phyloP scores from a whole-genome alignment of 495 filamentous ascomycete genomes.

The Penicillium silybi region DNA sequence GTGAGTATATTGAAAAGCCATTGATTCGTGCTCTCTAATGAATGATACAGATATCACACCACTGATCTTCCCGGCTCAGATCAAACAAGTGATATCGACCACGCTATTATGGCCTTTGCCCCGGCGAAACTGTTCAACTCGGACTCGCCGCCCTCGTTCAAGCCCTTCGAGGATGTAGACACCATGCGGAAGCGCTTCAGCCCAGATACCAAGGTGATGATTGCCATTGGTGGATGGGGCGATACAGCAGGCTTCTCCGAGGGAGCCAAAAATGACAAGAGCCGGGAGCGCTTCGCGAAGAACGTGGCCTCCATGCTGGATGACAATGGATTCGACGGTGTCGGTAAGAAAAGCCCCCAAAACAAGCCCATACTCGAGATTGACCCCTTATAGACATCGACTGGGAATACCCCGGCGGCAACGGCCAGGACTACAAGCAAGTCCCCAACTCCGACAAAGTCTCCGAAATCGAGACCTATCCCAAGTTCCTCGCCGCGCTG shows the following conservation, averaged over 20 bases:
- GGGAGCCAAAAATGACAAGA: constrained; percentile 51
- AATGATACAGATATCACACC: constrained; percentile 26
- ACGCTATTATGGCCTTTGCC: constrained; percentile 69
- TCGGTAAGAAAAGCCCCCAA: constrained; percentile 20
- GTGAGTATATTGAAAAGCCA: constrained; percentile 14
- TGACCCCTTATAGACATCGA: constrained; percentile 58
- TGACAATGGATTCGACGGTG: constrained; percentile 58
- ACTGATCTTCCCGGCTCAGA: constrained; percentile 22
- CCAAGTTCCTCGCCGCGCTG: constrained; percentile 56
- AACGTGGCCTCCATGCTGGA: constrained; percentile 63
- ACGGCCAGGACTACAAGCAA: constrained; percentile 71
- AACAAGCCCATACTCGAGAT: neutral
- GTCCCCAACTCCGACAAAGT: constrained; percentile 57
- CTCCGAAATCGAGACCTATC: constrained; percentile 62
- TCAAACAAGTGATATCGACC: constrained; percentile 33
- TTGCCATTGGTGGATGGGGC: constrained; percentile 74
- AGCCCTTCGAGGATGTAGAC: constrained; percentile 58
- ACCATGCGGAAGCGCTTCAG: constrained; percentile 56
- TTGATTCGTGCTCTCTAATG: neutral
- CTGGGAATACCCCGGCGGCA: constrained; percentile 80
- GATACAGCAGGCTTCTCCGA: constrained; percentile 59
- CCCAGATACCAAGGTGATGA: constrained; percentile 57
- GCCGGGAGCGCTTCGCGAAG: constrained; percentile 55
- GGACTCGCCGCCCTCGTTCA: constrained; percentile 38
- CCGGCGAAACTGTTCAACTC: constrained; percentile 57